These are phyloP conservation scores for Raphidocelis subcapitata DNA, from an alignment of 139 green algal species.

Conservation along the genomic window DNA sequence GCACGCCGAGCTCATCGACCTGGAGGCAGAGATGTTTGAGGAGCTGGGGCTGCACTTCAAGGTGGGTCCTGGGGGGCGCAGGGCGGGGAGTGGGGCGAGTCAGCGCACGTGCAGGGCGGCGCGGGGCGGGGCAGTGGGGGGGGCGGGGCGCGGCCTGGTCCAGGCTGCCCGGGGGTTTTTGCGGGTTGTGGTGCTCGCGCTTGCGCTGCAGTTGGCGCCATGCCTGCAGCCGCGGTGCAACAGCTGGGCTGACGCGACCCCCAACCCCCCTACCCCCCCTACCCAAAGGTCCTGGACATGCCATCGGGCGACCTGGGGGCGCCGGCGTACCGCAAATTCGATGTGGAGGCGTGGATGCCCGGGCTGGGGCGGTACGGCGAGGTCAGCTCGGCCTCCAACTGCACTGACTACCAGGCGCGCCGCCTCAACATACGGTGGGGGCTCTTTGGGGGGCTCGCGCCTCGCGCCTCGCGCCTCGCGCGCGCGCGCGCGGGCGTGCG, in stretches of 20 bases:
- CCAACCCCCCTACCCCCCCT: too few relatives aligned
- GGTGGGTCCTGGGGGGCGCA: constrained; percentile 25
- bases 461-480: neutral
- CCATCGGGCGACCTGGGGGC: constrained; percentile 91
- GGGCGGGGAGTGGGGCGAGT: too few relatives aligned
- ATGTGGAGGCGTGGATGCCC: constrained; percentile 99
- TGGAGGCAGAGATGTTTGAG: constrained; percentile 87
- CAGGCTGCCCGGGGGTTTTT: too few relatives aligned
- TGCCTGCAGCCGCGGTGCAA: too few relatives aligned
- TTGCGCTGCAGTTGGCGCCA: too few relatives aligned
- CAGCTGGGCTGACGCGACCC: too few relatives aligned
- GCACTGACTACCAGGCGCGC: constrained; percentile 98
- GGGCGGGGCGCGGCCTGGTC: too few relatives aligned
- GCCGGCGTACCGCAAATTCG: constrained; percentile 95
- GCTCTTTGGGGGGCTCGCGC: neutral
- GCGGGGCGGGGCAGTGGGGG: too few relatives aligned
- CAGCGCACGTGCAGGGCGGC: too few relatives aligned
- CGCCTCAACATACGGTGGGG: constrained; percentile 83
- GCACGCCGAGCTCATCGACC: constrained; percentile 78
- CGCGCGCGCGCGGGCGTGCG: too few relatives aligned
- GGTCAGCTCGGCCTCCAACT: constrained; percentile 96
- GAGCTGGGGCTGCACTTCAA: constrained; percentile 98
- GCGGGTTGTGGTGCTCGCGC: too few relatives aligned
- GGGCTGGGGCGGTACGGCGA: constrained; percentile 94
- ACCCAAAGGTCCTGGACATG: constrained; percentile 90